Conservation (phyloP, 192 early-diverging fungal species). For the Entomortierella lignicola region DNA sequence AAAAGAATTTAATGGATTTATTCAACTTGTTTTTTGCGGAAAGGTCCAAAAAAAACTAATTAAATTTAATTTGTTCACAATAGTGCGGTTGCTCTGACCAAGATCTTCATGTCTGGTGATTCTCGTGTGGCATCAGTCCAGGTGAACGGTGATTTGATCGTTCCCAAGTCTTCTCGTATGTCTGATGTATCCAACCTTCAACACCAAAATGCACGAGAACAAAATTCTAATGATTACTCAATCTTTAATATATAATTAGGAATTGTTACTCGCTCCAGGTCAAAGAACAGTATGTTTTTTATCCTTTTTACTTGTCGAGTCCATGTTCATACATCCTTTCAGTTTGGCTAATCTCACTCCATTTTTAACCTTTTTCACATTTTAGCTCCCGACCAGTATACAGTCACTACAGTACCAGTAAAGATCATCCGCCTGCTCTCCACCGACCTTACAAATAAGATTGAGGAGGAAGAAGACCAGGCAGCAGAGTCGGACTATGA, state of each 20-base stretch:
- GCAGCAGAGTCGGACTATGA: constrained; percentile 67
- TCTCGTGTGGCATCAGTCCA: constrained; percentile 69
- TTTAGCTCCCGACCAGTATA: constrained; percentile 83
- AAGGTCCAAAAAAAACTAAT: neutral
- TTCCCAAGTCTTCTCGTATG: constrained; percentile 53
- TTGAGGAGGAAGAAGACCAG: constrained; percentile 63
- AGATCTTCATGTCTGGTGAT: constrained; percentile 76
- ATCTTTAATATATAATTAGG: constrained; percentile 28
- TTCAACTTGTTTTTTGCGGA: neutral
- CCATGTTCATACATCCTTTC: no score
- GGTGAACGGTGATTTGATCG: constrained; percentile 87
- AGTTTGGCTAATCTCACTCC: constrained; percentile 18
- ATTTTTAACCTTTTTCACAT: neutral
- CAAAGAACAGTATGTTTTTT: constrained; percentile 52
- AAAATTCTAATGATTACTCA: constrained; percentile 1
- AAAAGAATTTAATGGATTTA: neutral
- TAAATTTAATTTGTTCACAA: neutral
- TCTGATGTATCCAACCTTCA: neutral
- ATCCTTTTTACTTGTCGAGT: no score
- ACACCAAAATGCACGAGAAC: constrained; percentile 7
- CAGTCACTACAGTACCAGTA: constrained; percentile 77
- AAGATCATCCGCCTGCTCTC: constrained; percentile 91
- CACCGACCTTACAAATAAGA: constrained; percentile 80
- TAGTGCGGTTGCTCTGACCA: constrained; percentile 82
- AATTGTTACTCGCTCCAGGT: constrained; percentile 69